Conservation (phyloP, 2,329 filamentous ascomycete species). For the Zalaria obscura region DNA sequence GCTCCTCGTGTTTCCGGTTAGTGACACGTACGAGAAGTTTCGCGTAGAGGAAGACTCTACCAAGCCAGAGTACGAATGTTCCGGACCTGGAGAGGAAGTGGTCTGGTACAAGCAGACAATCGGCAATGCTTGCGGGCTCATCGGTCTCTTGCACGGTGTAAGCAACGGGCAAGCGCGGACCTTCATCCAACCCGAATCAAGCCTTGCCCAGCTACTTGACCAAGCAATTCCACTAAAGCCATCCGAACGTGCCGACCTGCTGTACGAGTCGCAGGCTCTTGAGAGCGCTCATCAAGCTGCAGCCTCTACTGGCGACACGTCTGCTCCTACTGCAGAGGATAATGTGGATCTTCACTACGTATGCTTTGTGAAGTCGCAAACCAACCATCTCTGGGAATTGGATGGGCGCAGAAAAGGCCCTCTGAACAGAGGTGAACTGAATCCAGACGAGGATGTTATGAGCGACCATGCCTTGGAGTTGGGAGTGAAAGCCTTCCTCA, state of each 20-base stretch:
- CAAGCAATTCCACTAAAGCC: conserved; percentile 59
- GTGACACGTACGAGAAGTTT: conserved; percentile 61
- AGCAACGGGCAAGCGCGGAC: conserved; percentile 58
- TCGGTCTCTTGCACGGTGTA: conserved; percentile 72
- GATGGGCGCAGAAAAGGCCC: conserved; percentile 64
- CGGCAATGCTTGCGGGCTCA: conserved; percentile 80
- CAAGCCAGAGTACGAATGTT: conserved; percentile 49
- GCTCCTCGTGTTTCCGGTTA: conserved; percentile 83
- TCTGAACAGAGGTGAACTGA: conserved; percentile 41
- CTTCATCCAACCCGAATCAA: conserved; percentile 43
- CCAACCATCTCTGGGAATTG: conserved; percentile 60
- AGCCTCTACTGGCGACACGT: conserved; percentile 63
- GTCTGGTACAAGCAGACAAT: conserved; percentile 95
- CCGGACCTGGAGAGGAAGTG: conserved; percentile 58
- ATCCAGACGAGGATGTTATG: conserved; percentile 32
- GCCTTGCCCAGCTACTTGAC: conserved; percentile 50
- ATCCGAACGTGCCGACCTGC: conserved; percentile 49
- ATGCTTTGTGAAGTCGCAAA: conserved; percentile 74
- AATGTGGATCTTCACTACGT: conserved; percentile 92
- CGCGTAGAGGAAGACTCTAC: conserved; percentile 59
- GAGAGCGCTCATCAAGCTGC: conserved; percentile 68
- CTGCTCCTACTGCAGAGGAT: conserved; percentile 63
- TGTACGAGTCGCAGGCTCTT: conserved; percentile 64
- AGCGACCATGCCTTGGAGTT: conserved; percentile 61
- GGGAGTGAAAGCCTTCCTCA: conserved; percentile 49